These are phyloP conservation scores for Elymus sibiricus DNA, from an alignment of 176 grass and related monocot species.

Conservation along the genomic window DNA sequence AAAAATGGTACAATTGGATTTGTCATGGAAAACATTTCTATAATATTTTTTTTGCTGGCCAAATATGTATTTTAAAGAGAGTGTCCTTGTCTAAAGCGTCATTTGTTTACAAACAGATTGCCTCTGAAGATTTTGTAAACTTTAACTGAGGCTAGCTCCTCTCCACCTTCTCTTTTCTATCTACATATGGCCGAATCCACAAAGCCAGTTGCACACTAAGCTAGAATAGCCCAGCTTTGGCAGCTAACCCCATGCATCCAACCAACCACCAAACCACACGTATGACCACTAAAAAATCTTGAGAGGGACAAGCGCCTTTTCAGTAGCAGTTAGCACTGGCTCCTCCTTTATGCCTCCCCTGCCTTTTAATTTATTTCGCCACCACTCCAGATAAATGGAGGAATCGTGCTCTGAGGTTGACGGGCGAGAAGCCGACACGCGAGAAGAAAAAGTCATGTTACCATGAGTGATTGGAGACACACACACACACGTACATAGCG, in stretches of 20 bases:
- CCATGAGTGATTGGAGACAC: background rate
- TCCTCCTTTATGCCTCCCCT: constrained; percentile 7
- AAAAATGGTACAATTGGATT: background rate
- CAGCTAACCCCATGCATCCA: background rate
- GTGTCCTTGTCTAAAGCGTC: background rate
- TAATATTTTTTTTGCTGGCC: background rate
- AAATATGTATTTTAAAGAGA: background rate
- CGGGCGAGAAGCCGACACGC: constrained; percentile 5
- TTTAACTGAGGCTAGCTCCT: background rate
- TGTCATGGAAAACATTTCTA: background rate
- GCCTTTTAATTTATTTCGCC: background rate
- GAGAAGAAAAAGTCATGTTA: background rate
- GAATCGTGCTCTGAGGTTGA: constrained; percentile 32
- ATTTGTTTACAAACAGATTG: too few species aligned
- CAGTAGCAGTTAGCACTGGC: background rate
- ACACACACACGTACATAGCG: background rate
- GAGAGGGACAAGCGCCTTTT: constrained; percentile 13
- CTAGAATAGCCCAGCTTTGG: background rate
- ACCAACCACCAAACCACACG: constrained; percentile 18
- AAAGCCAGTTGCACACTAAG: background rate
- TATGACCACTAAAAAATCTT: constrained; percentile 11
- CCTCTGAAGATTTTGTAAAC: background rate
- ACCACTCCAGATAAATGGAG: constrained; percentile 31
- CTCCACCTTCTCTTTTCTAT: background rate
- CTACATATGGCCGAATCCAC: background rate